A percentile compares a stretch with the other conserved stretches of the same genome.
Evolutionary conservation across 2,329 filamentous ascomycete genomes (phyloP).

Genomic region (Blastomyces silverae): DNA sequence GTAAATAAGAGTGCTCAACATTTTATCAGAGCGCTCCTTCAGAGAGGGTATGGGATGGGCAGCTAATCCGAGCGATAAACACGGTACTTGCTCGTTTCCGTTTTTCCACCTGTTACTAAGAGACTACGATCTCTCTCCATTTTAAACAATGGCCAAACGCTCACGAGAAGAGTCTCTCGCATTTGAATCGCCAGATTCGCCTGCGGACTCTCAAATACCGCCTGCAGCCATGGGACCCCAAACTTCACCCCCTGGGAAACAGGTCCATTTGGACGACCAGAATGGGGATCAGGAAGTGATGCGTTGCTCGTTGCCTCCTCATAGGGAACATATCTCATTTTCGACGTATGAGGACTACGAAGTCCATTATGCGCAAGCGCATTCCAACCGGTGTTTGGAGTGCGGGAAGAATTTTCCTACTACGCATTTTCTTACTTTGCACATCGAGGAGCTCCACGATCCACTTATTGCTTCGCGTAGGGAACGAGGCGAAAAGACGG

Average conservation of each 20-base stretch:
- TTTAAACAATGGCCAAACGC: constrained; percentile 54
- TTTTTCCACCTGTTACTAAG: neutral
- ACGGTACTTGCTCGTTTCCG: constrained; percentile 4
- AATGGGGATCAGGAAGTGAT: constrained; percentile 47
- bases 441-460: constrained; percentile 90
- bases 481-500: constrained; percentile 79
- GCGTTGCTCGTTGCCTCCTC: constrained; percentile 75
- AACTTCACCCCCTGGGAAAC: constrained; percentile 43
- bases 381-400: constrained; percentile 76
- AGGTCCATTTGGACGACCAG: constrained; percentile 52
- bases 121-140: neutral
- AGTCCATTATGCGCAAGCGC: constrained; percentile 71
- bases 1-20: neutral
- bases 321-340: constrained; percentile 65
- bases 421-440: constrained; percentile 67
- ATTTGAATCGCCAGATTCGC: neutral
- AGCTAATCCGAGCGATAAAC: constrained; percentile 1
- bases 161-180: constrained; percentile 42
- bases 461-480: constrained; percentile 63
- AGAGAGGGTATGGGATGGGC: neutral
- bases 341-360: constrained; percentile 73
- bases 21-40: neutral
- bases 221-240: constrained; percentile 19
- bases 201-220: constrained; percentile 39
- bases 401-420: constrained; percentile 87